Conservation (phyloP, 768 basidiomycete genomes). For the Mrakia hoshinonis region DNA sequence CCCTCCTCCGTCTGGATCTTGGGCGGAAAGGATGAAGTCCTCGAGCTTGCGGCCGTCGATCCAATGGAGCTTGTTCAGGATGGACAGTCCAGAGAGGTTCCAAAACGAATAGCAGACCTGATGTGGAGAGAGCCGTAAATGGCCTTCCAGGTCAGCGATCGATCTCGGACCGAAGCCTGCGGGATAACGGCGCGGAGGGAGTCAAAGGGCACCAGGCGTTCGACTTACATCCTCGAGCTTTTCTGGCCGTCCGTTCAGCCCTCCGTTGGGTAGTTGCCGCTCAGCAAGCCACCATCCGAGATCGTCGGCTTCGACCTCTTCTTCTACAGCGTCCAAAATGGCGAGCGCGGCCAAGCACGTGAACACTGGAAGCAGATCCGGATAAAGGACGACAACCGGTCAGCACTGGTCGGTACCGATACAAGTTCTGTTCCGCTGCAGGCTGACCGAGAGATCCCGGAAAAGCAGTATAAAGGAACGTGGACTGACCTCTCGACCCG, state of each 20-base stretch:
- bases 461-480: background rate
- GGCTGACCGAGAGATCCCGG: background rate
- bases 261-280: conserved; percentile 83
- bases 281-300: conserved; percentile 91
- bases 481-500: conserved; percentile 65
- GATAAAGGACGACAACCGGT: background rate
- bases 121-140: no score
- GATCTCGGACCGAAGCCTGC: no score
- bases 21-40: conserved; percentile 76
- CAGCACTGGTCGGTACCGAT: background rate
- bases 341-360: conserved; percentile 73
- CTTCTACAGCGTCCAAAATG: conserved; percentile 73
- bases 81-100: conserved; percentile 81
- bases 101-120: conserved; percentile 98
- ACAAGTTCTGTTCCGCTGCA: background rate
- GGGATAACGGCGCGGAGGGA: no score
- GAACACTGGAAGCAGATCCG: background rate
- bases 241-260: conserved; percentile 93
- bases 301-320: conserved; percentile 61
- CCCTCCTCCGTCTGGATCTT: conserved; percentile 84
- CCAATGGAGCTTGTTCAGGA: conserved; percentile 73
- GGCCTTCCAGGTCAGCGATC: no score
- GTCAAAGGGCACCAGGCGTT: background rate
- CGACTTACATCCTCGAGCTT: conserved; percentile 86
- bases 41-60: conserved; percentile 72